Conservation (phyloP, 768 basidiomycete genomes). For the Inosperma sp. region DNA sequence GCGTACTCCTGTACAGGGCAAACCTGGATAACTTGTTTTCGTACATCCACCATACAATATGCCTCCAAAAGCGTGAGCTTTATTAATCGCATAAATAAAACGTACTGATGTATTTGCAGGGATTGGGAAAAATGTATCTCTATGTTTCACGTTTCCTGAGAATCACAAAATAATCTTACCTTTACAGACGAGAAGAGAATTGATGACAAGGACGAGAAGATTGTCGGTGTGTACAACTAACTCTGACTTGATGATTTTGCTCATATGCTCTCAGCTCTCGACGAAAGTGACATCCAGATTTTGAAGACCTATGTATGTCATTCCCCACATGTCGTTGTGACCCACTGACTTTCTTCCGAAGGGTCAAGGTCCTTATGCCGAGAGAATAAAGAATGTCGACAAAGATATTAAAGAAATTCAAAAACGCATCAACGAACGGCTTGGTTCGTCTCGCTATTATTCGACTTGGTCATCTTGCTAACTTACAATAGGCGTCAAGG, state of each 20-base stretch:
- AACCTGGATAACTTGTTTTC: slow-evolving; percentile 12
- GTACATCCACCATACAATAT: slow-evolving; percentile 41
- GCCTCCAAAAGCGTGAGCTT: slow-evolving; percentile 93
- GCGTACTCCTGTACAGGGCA: slow-evolving; percentile 18
- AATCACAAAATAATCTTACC: neutral
- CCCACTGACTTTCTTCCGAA: slow-evolving; percentile 28
- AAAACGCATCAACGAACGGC: slow-evolving; percentile 96
- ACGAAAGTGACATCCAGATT: slow-evolving; percentile 98
- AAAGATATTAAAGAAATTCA: slow-evolving; percentile 93
- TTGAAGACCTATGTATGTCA: slow-evolving; percentile 89
- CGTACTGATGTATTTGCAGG: slow-evolving; percentile 37
- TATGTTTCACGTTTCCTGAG: neutral
- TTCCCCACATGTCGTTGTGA: neutral
- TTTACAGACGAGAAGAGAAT: slow-evolving; percentile 73
- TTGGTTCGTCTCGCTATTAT: slow-evolving; percentile 50
- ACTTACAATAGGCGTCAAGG: slow-evolving; percentile 72
- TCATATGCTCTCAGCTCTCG: slow-evolving; percentile 59
- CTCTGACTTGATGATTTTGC: neutral
- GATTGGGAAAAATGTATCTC: slow-evolving; percentile 96
- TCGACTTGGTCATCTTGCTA: slow-evolving; percentile 5
- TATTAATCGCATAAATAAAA: slow-evolving; percentile 9
- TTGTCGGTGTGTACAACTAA: slow-evolving; percentile 54
- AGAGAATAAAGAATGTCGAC: slow-evolving; percentile 82
- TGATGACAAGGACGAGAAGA: slow-evolving; percentile 93
- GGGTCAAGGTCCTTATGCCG: slow-evolving; percentile 98